Conservation (phyloP, 371 early-diverging fungal genomes). For the Syncephalastrum sp. region DNA sequence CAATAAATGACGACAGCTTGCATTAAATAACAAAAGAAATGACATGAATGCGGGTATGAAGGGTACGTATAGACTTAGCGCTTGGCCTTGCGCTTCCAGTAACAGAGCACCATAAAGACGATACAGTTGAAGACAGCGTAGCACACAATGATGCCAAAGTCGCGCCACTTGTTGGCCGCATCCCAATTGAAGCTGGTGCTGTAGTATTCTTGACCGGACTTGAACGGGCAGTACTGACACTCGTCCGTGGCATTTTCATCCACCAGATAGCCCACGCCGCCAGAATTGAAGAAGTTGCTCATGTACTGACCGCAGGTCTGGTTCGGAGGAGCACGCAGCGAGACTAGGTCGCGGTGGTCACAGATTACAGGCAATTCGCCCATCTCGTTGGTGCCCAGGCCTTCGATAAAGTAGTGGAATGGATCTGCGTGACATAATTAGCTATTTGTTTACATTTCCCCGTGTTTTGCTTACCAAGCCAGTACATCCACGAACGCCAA, state of each 20-base stretch:
- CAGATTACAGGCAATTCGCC: conserved; percentile 54
- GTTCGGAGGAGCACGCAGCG: conserved; percentile 59
- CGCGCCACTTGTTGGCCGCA: conserved; percentile 63
- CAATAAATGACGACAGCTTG: no score
- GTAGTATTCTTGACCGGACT: conserved; percentile 60
- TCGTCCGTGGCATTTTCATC: conserved; percentile 42
- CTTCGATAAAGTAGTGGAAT: conserved; percentile 75
- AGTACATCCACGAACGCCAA: conserved; percentile 81
- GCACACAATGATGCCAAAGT: conserved; percentile 58
- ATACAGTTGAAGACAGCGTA: conserved; percentile 50
- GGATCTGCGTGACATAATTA: conserved; percentile 29
- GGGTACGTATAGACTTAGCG: conserved; percentile 14
- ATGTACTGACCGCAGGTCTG: conserved; percentile 67
- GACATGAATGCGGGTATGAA: neutral
- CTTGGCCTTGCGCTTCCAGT: conserved; percentile 23
- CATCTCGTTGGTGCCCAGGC: conserved; percentile 69
- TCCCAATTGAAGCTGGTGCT: conserved; percentile 53
- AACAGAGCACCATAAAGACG: conserved; percentile 36
- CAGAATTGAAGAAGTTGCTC: conserved; percentile 46
- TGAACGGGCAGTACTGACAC: conserved; percentile 71
- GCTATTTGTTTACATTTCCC: neutral
- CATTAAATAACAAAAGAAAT: no score
- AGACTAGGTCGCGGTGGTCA: conserved; percentile 40
- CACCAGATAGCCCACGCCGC: conserved; percentile 58
- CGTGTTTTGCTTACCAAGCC: conserved; percentile 44